A percentile compares a stretch with the other conserved stretches of the same genome.
phyloP scores from a whole-genome alignment of 2,329 filamentous ascomycete species.

The Clonostachys sp. region DNA sequence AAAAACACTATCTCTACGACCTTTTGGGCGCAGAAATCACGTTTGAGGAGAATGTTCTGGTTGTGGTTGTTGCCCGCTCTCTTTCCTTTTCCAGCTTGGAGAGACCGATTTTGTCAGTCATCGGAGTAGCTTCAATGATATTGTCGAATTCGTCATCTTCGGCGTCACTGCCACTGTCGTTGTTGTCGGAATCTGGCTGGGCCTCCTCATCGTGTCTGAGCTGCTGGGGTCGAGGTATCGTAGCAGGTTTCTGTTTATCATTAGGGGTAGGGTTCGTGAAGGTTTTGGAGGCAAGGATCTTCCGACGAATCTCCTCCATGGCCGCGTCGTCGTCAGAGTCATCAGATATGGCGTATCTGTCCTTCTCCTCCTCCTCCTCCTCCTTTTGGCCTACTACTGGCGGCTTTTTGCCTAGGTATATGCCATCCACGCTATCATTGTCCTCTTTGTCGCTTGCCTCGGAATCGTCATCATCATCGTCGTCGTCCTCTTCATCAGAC shows the following conservation, averaged over 20 bases:
- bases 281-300: constrained; percentile 86
- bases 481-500: constrained; percentile 50
- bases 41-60: constrained; percentile 45
- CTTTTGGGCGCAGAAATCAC: constrained; percentile 41
- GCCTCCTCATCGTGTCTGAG: constrained; percentile 52
- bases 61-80: constrained; percentile 39
- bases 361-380: constrained; percentile 43
- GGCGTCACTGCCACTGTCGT: constrained; percentile 40
- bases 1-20: constrained; percentile 14
- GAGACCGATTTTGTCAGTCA: constrained; percentile 78
- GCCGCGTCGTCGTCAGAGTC: constrained; percentile 75
- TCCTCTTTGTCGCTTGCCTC: constrained; percentile 36
- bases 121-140: constrained; percentile 86
- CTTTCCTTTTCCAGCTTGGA: constrained; percentile 52
- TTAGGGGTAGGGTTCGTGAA: constrained; percentile 51
- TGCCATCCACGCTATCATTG: constrained; percentile 47
- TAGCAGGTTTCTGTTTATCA: constrained; percentile 53
- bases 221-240: constrained; percentile 46
- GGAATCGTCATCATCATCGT: constrained; percentile 38
- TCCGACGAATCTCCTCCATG: constrained; percentile 88
- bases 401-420: constrained; percentile 55
- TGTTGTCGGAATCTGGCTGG: constrained; percentile 69
- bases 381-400: constrained; percentile 16
- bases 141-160: constrained; percentile 83
- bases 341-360: constrained; percentile 70